phyloP scores from a whole-genome alignment of 1,284 basidiomycete genomes.

The Leucoagaricus sp. region DNA sequence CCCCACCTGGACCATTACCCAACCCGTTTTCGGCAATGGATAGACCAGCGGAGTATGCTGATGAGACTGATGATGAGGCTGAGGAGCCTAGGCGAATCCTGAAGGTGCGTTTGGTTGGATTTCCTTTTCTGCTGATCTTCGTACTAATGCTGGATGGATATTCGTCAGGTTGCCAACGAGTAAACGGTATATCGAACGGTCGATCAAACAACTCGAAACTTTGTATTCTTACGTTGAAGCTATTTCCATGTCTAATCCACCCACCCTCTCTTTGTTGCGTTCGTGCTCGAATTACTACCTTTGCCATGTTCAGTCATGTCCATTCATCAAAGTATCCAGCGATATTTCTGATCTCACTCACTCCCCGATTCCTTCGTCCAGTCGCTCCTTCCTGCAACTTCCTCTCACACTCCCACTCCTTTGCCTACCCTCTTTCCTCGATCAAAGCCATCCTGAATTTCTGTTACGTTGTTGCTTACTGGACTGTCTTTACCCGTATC shows the following conservation, averaged over 20 bases:
- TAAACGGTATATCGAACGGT: slow-evolving; percentile 23
- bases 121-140: too few species aligned
- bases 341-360: too few species aligned
- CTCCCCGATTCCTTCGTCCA: too few species aligned
- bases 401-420: neutral
- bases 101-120: slow-evolving; percentile 20
- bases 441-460: too few species aligned
- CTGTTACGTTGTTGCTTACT: too few species aligned
- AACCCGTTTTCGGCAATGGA: slow-evolving; percentile 20
- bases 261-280: neutral
- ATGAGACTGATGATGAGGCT: slow-evolving; percentile 19
- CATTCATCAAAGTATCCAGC: too few species aligned
- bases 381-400: neutral
- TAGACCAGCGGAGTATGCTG: slow-evolving; percentile 6
- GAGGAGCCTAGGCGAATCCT: slow-evolving; percentile 24
- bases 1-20: slow-evolving; percentile 13
- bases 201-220: neutral
- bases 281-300: neutral
- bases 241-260: too few species aligned
- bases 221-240: neutral
- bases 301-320: slow-evolving; percentile 1
- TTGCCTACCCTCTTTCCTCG: neutral
- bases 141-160: neutral
- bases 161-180: slow-evolving; percentile 40
- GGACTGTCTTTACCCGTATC: too few species aligned